Conservation (phyloP, 2,329 filamentous ascomycete genomes). For the Exserohilum rostratum region DNA sequence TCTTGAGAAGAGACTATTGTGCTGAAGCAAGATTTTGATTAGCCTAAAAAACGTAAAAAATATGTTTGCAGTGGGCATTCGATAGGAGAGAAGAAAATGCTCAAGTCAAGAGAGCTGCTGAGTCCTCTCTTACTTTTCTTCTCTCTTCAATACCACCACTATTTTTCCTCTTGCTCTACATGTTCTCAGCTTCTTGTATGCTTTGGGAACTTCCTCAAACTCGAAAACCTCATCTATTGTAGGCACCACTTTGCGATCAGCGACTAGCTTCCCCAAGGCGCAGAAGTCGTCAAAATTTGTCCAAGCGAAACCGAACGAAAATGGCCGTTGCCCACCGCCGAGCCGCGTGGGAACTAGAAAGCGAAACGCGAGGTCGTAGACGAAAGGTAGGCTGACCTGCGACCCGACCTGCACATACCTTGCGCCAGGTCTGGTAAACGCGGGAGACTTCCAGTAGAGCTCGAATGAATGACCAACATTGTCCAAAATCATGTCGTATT, state of each 20-base stretch:
- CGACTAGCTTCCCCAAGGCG: constrained; percentile 59
- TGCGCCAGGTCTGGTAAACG: constrained; percentile 19
- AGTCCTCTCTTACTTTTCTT: background rate
- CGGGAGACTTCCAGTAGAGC: constrained; percentile 28
- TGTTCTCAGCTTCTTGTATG: constrained; percentile 62
- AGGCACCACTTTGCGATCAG: constrained; percentile 61
- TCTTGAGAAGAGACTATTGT: too few species aligned
- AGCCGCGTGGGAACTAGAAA: constrained; percentile 45
- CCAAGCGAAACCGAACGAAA: constrained; percentile 41
- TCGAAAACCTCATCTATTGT: constrained; percentile 61
- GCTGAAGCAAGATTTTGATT: too few species aligned
- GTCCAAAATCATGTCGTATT: constrained; percentile 63
- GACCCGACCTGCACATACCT: constrained; percentile 31
- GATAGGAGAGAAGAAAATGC: too few species aligned
- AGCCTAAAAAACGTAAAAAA: too few species aligned
- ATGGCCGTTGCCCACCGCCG: constrained; percentile 56
- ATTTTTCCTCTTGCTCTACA: constrained; percentile 64
- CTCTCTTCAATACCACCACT: constrained; percentile 42
- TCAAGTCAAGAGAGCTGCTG: background rate
- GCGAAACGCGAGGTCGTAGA: constrained; percentile 23
- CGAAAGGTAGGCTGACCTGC: constrained; percentile 20
- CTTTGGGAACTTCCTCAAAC: constrained; percentile 61
- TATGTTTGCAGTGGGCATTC: too few species aligned
- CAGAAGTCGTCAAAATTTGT: constrained; percentile 30
- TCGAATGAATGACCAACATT: constrained; percentile 54